Evolutionary conservation across 768 basidiomycete genomes (phyloP).

Genomic region (Tubosaeta brunneosetosa): DNA sequence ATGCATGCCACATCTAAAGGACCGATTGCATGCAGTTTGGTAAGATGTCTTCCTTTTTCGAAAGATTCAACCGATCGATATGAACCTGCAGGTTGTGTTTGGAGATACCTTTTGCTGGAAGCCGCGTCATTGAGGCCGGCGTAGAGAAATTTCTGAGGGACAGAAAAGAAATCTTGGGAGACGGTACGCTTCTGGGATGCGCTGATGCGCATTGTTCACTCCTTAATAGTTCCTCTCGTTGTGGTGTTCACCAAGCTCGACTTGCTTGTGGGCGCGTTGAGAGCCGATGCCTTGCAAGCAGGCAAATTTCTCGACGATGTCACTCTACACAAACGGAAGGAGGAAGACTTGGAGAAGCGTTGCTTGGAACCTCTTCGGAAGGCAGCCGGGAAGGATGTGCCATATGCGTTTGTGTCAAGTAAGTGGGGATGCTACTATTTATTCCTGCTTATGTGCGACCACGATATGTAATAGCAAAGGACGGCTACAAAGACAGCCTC

Average conservation of each 20-base stretch:
- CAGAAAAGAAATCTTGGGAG: constrained; percentile 2
- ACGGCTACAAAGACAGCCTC: neutral
- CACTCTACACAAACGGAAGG: neutral
- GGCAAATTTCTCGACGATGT: neutral
- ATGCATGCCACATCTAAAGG: neutral
- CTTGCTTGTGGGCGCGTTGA: neutral
- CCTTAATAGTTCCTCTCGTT: neutral
- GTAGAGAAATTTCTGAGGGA: neutral
- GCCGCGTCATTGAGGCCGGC: neutral
- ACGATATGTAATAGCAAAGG: neutral
- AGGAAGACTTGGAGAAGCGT: neutral
- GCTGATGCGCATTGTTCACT: neutral
- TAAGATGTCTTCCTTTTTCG: neutral
- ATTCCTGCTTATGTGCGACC: neutral
- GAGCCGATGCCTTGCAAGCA: neutral
- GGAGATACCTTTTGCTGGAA: neutral
- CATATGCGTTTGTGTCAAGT: neutral
- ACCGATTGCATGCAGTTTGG: constrained; percentile 1
- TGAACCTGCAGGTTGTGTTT: neutral
- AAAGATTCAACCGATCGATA: no score
- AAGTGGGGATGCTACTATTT: neutral
- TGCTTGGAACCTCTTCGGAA: neutral
- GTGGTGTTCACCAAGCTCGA: constrained; percentile 9
- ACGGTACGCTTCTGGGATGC: neutral
- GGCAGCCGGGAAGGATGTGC: neutral